Evolutionary conservation across 2,329 filamentous ascomycete genomes (phyloP).

Genomic region (Nemania serpens): DNA sequence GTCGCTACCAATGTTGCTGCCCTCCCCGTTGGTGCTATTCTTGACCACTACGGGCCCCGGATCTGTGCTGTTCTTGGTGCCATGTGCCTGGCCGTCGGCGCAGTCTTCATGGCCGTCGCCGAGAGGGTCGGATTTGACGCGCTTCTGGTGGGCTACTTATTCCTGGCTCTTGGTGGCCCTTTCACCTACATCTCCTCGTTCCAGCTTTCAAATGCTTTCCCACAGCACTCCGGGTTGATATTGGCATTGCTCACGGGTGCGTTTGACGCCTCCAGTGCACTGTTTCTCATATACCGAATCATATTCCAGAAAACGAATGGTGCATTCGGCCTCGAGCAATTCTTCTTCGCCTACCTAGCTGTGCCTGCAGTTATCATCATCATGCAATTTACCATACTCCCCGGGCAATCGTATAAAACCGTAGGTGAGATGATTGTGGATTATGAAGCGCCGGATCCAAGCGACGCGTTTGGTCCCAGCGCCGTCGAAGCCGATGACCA

Average conservation of each 20-base stretch:
- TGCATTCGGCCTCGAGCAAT: constrained; percentile 64
- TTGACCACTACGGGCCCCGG: constrained; percentile 81
- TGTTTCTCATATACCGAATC: constrained; percentile 76
- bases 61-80: constrained; percentile 75
- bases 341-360: constrained; percentile 74
- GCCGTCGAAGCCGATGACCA: constrained; percentile 54
- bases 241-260: constrained; percentile 79
- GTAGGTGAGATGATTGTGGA: constrained; percentile 80
- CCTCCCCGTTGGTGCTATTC: constrained; percentile 80
- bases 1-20: constrained; percentile 88
- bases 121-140: constrained; percentile 71
- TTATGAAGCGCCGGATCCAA: constrained; percentile 58
- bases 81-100: constrained; percentile 69
- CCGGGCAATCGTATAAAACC: constrained; percentile 78
- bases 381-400: constrained; percentile 73
- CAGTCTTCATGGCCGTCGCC: constrained; percentile 73
- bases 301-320: constrained; percentile 64
- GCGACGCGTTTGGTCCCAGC: constrained; percentile 39
- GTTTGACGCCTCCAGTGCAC: constrained; percentile 80
- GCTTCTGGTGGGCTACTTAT: constrained; percentile 73
- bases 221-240: constrained; percentile 75
- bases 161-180: constrained; percentile 77
- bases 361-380: constrained; percentile 71
- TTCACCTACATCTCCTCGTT: constrained; percentile 85
- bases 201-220: constrained; percentile 84